Conservation (phyloP, 2,329 filamentous ascomycete species). For the Dactylellina haptotyla region DNA sequence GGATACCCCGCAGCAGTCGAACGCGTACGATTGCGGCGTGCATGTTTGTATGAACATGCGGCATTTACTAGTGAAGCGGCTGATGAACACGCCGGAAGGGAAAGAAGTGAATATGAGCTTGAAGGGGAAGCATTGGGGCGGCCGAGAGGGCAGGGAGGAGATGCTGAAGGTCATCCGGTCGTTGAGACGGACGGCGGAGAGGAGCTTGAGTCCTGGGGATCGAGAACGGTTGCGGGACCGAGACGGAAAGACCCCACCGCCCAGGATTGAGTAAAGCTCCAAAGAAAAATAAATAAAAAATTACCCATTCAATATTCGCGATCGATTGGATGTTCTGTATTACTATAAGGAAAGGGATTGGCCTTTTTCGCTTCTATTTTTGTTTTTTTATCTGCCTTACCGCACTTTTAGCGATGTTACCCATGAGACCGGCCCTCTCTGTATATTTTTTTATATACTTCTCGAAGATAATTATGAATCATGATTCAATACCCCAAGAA, state of each 20-base stretch:
- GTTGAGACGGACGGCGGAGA: constrained; percentile 85
- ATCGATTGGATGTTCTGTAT: too few relatives aligned
- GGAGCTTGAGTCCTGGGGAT: constrained; percentile 64
- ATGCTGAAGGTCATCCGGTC: constrained; percentile 90
- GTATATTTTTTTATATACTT: too few relatives aligned
- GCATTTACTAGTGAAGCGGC: constrained; percentile 84
- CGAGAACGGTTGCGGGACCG: constrained; percentile 27
- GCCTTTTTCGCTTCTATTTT: too few relatives aligned
- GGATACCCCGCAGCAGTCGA: constrained; percentile 90
- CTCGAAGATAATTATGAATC: too few relatives aligned
- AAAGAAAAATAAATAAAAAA: too few relatives aligned
- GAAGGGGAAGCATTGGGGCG: constrained; percentile 83
- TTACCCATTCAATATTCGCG: too few relatives aligned
- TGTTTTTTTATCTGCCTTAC: too few relatives aligned
- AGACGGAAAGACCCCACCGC: constrained; percentile 55
- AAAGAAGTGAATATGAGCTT: constrained; percentile 96
- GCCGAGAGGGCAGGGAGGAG: constrained; percentile 81
- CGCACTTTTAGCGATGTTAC: too few relatives aligned
- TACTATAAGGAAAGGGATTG: too few relatives aligned
- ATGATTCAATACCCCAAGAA: too few relatives aligned
- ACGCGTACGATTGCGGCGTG: constrained; percentile 91
- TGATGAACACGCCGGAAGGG: constrained; percentile 79
- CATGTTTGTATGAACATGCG: constrained; percentile 97
- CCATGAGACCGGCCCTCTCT: too few relatives aligned
- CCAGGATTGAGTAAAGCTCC: constrained; percentile 54